A percentile compares a stretch with the other conserved stretches of the same genome.
Conservation (phyloP, 148 eudicot species). For the Fagopyrum tataricum region DNA sequence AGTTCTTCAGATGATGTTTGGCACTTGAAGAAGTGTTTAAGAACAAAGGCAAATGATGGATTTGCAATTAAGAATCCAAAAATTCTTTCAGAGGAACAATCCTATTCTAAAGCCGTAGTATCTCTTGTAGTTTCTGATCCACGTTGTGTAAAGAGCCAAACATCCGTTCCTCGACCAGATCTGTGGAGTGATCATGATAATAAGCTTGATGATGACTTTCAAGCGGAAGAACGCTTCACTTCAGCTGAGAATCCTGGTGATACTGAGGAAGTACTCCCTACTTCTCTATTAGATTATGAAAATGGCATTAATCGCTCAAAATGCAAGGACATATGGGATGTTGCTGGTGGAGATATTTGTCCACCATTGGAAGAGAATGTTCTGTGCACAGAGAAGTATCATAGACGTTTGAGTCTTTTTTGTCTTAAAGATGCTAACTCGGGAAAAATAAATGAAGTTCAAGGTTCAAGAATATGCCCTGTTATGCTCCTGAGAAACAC, state of each 20-base stretch:
- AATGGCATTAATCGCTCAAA: slow-evolving; percentile 18
- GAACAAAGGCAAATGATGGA: slow-evolving; percentile 22
- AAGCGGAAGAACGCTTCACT: background rate
- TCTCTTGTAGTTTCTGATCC: slow-evolving; percentile 65
- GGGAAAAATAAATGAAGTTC: too few relatives aligned
- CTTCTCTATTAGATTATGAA: slow-evolving; percentile 13
- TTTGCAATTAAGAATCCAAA: slow-evolving; percentile 20
- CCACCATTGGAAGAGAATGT: slow-evolving; percentile 75
- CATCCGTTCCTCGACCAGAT: slow-evolving; percentile 20
- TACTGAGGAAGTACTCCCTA: background rate
- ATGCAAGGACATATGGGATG: slow-evolving; percentile 64
- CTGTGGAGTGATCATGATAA: background rate
- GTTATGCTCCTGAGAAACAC: slow-evolving; percentile 35
- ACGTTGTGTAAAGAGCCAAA: slow-evolving; percentile 32
- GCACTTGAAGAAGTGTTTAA: slow-evolving; percentile 24
- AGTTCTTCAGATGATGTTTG: slow-evolving; percentile 29
- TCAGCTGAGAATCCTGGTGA: background rate
- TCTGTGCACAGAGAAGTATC: slow-evolving; percentile 57
- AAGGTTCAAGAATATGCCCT: too few relatives aligned
- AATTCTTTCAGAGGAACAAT: slow-evolving; percentile 35
- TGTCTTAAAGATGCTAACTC: slow-evolving; percentile 5
- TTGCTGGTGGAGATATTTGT: slow-evolving; percentile 32
- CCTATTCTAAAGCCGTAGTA: slow-evolving; percentile 29
- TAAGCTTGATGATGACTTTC: background rate
- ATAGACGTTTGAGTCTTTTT: background rate